Conservation (phyloP, 495 filamentous ascomycete genomes). For the Xylaria bambusicola region DNA sequence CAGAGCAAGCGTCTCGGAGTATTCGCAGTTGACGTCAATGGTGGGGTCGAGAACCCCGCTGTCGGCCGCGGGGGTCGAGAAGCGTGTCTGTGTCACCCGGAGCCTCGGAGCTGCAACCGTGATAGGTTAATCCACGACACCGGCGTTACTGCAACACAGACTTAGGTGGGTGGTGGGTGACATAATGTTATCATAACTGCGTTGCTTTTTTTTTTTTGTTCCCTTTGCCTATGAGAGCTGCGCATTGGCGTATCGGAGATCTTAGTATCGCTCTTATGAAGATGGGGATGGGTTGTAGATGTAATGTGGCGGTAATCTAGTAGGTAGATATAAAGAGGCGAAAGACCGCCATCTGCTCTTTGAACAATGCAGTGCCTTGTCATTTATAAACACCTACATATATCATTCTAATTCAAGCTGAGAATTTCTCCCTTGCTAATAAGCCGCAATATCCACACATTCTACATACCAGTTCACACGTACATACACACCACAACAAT, state of each 20-base stretch:
- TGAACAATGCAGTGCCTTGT: not conserved
- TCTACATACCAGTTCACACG: not conserved
- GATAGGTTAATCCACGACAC: not conserved
- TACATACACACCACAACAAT: constrained; percentile 25
- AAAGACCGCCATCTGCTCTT: not conserved
- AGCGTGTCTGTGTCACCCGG: no score
- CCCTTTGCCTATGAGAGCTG: not conserved
- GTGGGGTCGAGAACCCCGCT: not conserved
- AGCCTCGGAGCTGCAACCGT: constrained; percentile 3
- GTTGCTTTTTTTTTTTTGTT: not conserved
- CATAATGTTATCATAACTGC: constrained; percentile 1
- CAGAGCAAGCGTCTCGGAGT: not conserved
- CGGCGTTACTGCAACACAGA: no score
- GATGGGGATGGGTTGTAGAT: not conserved
- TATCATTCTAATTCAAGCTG: no score
- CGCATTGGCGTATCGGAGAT: not conserved
- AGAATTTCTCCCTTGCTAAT: not conserved
- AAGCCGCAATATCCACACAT: not conserved
- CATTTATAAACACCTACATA: not conserved
- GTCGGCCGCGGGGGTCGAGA: not conserved
- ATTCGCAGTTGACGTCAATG: constrained; percentile 11
- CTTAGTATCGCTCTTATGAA: not conserved
- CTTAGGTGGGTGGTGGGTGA: not conserved
- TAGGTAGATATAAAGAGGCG: not conserved
- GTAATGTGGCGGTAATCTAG: not conserved